Base-by-base conservation (phyloP, 352 stramenopile genomes). In the Pythium phragmiticola region DNA sequence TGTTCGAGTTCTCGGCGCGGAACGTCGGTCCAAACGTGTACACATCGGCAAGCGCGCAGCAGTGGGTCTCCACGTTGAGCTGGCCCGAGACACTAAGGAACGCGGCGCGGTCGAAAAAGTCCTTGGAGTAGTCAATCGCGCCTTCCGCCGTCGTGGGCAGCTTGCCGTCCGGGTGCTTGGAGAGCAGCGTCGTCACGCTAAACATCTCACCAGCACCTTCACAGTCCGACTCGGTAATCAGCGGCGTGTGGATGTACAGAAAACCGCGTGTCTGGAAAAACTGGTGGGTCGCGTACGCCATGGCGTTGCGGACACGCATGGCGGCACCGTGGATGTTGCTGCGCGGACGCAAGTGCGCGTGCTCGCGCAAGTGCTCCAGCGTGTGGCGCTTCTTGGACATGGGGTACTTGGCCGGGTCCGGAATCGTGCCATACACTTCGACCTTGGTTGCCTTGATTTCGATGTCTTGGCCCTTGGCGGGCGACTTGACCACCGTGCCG, bases 11-110 rank as follows among this genome's bases (percentile, higher is more conserved):
- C 84, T 99, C 98, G 12, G 98, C 98, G 37, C 98, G 92, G 76
- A 99, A 99, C 47, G 98, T 99, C 21, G 98, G 98, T 17, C 98
- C 98, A 73, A 99, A 99, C 34, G 97, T 99, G 77, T 99, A 99
- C 57, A 89, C 80, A 60, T 93, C 78, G 65, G 78, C 88, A 21
- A 93, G 69, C 9, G 92, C 89, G 60, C 87, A 96, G 71, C 88
- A 92, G 75, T 98, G 88, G 43, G 90, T 98, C 77, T 98, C 94
- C 4, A 97, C 93, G 64, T 98, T 97, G n/a, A 98, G 82, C 75
- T 99, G 96, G n/a, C 95, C 95, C n/a, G 92, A 98, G 0, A 99
- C 97, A 60, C 90, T 98, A 11, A 98, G 77, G 76, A 73, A 96
- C 30, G 86, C 82, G 16, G 84, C 80, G 28, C 84, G 80, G 59